Evolutionary conservation across 441 rosid species (phyloP).

Genomic region (Corymbia citriodora): DNA sequence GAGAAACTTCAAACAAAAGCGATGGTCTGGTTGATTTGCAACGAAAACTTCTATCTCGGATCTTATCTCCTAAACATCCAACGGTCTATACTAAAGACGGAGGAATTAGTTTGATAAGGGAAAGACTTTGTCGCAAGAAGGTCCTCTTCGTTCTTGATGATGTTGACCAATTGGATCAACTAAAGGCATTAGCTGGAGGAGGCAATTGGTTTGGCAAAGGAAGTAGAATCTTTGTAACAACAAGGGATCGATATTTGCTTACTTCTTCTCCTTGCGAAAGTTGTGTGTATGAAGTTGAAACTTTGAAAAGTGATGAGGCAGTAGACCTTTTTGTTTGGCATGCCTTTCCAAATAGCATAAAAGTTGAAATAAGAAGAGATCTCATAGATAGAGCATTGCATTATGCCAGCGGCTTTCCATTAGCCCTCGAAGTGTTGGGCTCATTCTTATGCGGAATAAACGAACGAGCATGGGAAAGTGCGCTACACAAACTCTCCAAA

Average conservation of each 20-base stretch:
- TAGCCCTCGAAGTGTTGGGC: not conserved
- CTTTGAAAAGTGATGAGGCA: accelerated
- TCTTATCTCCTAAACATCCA: accelerated
- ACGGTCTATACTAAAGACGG: accelerated
- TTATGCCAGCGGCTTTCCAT: not conserved
- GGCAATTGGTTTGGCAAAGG: not conserved
- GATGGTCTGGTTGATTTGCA: not conserved
- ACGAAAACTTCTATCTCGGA: accelerated
- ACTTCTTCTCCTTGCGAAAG: not conserved
- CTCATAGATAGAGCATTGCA: not conserved
- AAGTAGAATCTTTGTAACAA: not conserved
- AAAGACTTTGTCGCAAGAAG: not conserved
- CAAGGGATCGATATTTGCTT: not conserved
- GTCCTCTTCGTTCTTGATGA: not conserved
- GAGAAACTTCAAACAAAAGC: not conserved
- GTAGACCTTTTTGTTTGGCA: accelerated
- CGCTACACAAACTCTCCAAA: accelerated
- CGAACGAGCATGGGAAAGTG: not conserved
- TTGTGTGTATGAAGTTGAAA: not conserved
- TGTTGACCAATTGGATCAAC: accelerated
- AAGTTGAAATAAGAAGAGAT: not conserved
- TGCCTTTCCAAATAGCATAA: accelerated
- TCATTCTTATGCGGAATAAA: not conserved
- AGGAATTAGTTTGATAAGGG: not conserved
- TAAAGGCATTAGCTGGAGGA: accelerated